phyloP scores from a whole-genome alignment of 257 asterid species.

The Catharanthus roseus region DNA sequence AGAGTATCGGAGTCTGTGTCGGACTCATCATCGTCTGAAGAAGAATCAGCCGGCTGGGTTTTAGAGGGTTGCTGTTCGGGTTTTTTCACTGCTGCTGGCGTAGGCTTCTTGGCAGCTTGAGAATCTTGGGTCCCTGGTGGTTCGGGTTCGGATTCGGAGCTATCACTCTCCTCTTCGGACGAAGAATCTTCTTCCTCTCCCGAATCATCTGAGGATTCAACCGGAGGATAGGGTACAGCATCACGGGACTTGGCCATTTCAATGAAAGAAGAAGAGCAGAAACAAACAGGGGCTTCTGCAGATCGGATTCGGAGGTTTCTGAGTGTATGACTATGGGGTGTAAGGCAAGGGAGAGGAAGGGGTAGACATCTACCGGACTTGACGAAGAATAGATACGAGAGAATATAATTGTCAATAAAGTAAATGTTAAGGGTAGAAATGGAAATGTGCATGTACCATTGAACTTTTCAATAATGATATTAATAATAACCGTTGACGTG shows the following conservation, averaged over 20 bases:
- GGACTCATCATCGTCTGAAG: constrained; percentile 32
- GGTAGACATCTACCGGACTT: too few relatives aligned
- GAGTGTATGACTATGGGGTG: too few relatives aligned
- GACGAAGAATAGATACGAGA: too few relatives aligned
- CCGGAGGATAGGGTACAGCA: constrained; percentile 4
- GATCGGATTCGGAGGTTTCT: too few relatives aligned
- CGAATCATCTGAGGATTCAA: constrained; percentile 11
- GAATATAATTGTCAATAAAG: too few relatives aligned
- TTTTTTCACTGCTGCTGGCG: constrained; percentile 17
- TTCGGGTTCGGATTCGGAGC: constrained; percentile 30
- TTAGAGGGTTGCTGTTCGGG: constrained; percentile 9
- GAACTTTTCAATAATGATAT: too few relatives aligned
- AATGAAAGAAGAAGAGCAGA: neutral
- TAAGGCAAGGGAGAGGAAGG: too few relatives aligned
- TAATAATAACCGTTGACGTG: too few relatives aligned
- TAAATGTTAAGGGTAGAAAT: too few relatives aligned
- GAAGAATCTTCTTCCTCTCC: constrained; percentile 10
- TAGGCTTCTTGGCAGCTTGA: constrained; percentile 10
- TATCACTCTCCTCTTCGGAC: constrained; percentile 8
- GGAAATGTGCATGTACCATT: too few relatives aligned
- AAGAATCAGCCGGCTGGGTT: constrained; percentile 16
- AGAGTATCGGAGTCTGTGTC: constrained; percentile 33
- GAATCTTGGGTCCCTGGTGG: constrained; percentile 7
- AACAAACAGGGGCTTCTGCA: too few relatives aligned
- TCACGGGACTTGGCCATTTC: constrained; percentile 25